Base-by-base conservation (phyloP, 352 stramenopile species). In the Halophytophthora batemanensis region DNA sequence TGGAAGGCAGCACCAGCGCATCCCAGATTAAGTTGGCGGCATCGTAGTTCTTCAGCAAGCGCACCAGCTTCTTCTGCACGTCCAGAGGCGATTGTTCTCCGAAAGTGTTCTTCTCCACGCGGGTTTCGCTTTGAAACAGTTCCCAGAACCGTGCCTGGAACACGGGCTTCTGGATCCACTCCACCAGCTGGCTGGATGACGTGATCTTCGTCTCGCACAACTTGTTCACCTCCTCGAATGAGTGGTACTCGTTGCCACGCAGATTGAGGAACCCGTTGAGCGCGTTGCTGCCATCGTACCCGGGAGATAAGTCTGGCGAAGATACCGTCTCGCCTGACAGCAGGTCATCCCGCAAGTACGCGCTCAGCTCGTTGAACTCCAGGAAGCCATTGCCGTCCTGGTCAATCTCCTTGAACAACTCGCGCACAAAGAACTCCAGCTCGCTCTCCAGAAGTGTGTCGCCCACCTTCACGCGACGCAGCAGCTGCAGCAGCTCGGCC, bases 311-410 rank as follows among this genome's bases (percentile, higher is more conserved):
- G 48, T 43, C 45, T 7, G 50, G 53, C 43, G 48, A 35, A 43
- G 45, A 38, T 19, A 21, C 35, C 29, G 50, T 47, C 23, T 82
- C 66, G 40, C 61, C 45, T 3, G 61, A 59, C 35, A 82, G 25
- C 46, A 83, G 37, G 11, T 84, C 74, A 59, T 82, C 74, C 6
- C 67, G 69, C 44, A 82, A 67, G 52, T 70, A 90, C 15, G 86
- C 82, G 18, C 96, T 69, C 44, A 98, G 95, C 56, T 98, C 93
- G 28, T 98, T 89, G 58, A 98, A 98, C 61, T 98, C 93, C 22
- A 98, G 87, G 42, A 83, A 85, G 0, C 94, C 91, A 17, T 80
- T 90, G 6, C 74, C 79, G 53, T 98, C 88, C 50, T 94, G 92
- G 56, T 98, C 93, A 53, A 98, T 98, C 47, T 97, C 89, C 33